Conservation (phyloP, 1,284 basidiomycete genomes). For the Ganoderma multipileum region DNA sequence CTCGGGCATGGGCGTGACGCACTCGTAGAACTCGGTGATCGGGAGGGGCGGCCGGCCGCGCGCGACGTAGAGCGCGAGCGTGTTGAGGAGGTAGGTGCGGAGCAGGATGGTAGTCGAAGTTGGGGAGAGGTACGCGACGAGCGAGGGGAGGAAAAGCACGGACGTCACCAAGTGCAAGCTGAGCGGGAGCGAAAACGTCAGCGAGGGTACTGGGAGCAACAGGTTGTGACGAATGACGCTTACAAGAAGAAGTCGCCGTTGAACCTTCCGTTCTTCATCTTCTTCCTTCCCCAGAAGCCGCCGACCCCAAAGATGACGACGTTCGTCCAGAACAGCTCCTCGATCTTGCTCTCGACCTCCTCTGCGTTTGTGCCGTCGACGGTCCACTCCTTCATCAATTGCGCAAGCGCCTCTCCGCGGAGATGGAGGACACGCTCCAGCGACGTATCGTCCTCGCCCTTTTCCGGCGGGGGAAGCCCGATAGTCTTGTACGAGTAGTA, state of each 20-base stretch:
- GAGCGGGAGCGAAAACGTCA: background rate
- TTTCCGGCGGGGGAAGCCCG: conserved; percentile 45
- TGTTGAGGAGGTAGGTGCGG: conserved; percentile 45
- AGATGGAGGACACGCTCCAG: conserved; percentile 40
- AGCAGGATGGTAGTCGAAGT: conserved; percentile 42
- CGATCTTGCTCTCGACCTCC: conserved; percentile 49
- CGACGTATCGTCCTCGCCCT: conserved; percentile 33
- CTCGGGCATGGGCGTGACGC: conserved; percentile 23
- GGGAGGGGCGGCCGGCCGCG: conserved; percentile 44
- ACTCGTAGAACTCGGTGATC: conserved; percentile 45
- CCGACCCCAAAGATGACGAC: conserved; percentile 50
- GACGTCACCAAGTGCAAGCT: conserved; percentile 58
- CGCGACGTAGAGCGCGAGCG: conserved; percentile 44
- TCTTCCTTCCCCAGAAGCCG: conserved; percentile 42
- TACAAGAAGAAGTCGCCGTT: conserved; percentile 50
- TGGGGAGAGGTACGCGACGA: conserved; percentile 37
- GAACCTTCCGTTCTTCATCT: conserved; percentile 39
- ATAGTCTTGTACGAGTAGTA: conserved; percentile 46
- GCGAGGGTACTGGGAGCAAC: background rate
- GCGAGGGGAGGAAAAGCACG: conserved; percentile 47
- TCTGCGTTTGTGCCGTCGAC: conserved; percentile 44
- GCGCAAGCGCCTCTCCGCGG: conserved; percentile 45
- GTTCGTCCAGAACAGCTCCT: conserved; percentile 52
- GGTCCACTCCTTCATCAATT: conserved; percentile 58
- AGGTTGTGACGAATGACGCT: conserved; percentile 14